These are phyloP conservation scores for Glycine latifolia DNA, from an alignment of 306 rosid species.

Conservation along the genomic window DNA sequence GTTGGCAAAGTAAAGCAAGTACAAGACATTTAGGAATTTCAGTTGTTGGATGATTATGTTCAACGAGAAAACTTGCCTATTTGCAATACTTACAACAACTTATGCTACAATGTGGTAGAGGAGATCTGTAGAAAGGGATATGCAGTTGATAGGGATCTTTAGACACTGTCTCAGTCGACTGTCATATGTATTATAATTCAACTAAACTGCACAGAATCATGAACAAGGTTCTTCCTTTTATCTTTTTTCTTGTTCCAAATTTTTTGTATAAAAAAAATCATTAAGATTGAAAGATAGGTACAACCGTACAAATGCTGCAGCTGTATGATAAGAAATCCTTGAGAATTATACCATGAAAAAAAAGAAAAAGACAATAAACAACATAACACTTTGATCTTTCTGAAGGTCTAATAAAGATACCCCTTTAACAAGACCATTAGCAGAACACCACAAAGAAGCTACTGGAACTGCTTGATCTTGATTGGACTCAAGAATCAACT, in stretches of 20 bases:
- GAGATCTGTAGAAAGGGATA: conserved; percentile 19
- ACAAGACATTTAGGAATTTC: neutral
- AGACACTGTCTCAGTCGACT: neutral
- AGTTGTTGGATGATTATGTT: too few species aligned
- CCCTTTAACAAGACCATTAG: neutral
- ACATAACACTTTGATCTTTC: neutral
- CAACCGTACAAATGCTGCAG: neutral
- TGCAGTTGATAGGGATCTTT: conserved; percentile 15
- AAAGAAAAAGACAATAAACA: neutral
- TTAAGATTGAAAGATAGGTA: conserved; percentile 12
- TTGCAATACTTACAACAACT: neutral
- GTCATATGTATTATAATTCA: neutral
- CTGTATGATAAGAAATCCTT: neutral
- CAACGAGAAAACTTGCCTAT: neutral
- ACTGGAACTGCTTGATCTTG: neutral
- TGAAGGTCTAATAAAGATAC: neutral
- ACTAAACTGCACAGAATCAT: neutral
- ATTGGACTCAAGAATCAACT: neutral
- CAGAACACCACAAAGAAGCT: neutral
- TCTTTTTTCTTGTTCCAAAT: neutral
- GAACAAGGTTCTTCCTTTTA: neutral
- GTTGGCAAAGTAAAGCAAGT: neutral
- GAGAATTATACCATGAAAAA: neutral
- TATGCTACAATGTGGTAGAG: neutral
- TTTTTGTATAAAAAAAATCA: neutral